A percentile compares a stretch with the other conserved stretches of the same genome.
These are phyloP conservation scores for Plasmodium fragile DNA, from an alignment of 169 alveolate species.

Conservation along the genomic window DNA sequence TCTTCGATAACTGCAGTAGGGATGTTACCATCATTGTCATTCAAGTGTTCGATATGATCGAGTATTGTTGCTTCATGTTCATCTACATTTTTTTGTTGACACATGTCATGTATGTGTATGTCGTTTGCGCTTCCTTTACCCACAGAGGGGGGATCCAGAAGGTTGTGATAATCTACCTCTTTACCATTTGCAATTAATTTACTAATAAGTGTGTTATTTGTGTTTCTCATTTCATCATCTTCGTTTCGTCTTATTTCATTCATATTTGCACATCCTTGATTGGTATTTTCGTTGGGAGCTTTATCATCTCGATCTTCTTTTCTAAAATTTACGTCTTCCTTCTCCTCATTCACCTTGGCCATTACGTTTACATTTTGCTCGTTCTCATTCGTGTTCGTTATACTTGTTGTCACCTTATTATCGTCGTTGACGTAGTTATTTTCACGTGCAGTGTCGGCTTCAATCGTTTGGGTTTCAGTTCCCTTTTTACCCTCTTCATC, in stretches of 20 bases:
- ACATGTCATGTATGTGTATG: neutral
- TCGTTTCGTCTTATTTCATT: neutral
- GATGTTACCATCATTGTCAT: neutral
- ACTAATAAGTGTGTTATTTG: neutral
- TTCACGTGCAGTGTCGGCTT: neutral
- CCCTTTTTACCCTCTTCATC: slow-evolving; percentile 4
- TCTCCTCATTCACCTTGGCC: neutral
- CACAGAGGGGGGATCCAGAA: neutral
- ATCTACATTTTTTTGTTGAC: neutral
- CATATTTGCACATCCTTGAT: neutral
- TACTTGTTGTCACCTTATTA: neutral
- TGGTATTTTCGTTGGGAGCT: neutral
- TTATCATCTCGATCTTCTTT: neutral
- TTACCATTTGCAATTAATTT: slow-evolving; percentile 1
- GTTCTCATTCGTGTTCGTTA: neutral
- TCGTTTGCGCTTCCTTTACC: neutral
- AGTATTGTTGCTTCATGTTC: neutral
- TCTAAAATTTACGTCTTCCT: neutral
- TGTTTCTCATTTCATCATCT: neutral
- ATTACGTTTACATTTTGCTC: neutral
- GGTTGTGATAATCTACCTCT: neutral
- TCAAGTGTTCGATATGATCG: neutral
- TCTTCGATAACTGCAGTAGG: neutral
- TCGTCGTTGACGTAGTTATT: neutral
- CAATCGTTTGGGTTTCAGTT: neutral